Evolutionary conservation across 2,329 filamentous ascomycete genomes (phyloP).

Genomic region (Ophiosphaerella herpotricha): DNA sequence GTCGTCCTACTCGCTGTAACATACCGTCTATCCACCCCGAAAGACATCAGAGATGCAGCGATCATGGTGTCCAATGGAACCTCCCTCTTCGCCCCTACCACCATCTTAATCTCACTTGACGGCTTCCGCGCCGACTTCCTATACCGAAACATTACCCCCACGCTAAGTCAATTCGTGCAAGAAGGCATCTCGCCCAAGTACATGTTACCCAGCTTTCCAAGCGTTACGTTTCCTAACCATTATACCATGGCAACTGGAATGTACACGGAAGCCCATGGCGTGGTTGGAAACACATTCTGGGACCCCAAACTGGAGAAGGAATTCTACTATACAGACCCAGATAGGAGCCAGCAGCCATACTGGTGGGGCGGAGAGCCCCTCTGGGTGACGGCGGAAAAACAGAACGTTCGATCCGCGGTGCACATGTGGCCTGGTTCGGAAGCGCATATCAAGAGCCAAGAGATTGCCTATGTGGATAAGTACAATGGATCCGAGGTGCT

Average conservation of each 20-base stretch:
- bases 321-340: constrained; percentile 84
- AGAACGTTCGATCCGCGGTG: constrained; percentile 77
- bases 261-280: constrained; percentile 88
- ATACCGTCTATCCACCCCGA: constrained; percentile 57
- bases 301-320: constrained; percentile 76
- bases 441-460: constrained; percentile 74
- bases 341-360: constrained; percentile 76
- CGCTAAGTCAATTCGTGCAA: constrained; percentile 75
- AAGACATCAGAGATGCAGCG: constrained; percentile 25
- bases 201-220: constrained; percentile 94
- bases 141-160: constrained; percentile 79
- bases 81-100: constrained; percentile 85
- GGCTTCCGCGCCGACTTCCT: constrained; percentile 96
- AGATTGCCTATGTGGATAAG: constrained; percentile 81
- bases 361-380: constrained; percentile 97
- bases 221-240: constrained; percentile 93
- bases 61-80: constrained; percentile 74
- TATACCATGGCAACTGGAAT: constrained; percentile 91
- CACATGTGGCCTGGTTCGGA: constrained; percentile 99
- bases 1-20: constrained; percentile 60
- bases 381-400: constrained; percentile 89
- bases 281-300: constrained; percentile 96
- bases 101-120: constrained; percentile 90
- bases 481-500: constrained; percentile 80
- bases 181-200: constrained; percentile 88